phyloP scores from a whole-genome alignment of 306 rosid species.

The Canavalia gladiata region DNA sequence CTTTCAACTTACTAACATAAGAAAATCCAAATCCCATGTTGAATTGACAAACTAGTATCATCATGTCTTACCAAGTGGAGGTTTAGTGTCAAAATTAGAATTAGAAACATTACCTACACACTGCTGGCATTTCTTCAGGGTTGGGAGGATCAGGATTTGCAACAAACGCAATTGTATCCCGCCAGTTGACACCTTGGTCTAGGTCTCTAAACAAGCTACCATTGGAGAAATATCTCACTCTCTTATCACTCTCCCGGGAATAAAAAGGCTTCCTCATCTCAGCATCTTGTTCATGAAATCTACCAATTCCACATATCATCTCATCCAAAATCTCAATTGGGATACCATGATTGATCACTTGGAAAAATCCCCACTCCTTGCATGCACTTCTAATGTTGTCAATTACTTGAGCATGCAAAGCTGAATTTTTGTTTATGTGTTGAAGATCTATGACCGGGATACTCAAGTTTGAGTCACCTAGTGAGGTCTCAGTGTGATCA shows the following conservation, averaged over 20 bases:
- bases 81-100: not conserved
- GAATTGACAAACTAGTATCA: not conserved
- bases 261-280: constrained; percentile 47
- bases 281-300: constrained; percentile 57
- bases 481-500: not conserved
- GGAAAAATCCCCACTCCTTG: constrained; percentile 57
- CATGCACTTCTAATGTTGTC: constrained; percentile 36
- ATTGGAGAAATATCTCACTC: constrained; percentile 43
- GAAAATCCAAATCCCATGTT: not conserved
- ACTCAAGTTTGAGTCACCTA: not conserved
- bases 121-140: constrained; percentile 33
- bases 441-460: constrained; percentile 53
- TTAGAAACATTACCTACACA: constrained; percentile 38
- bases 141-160: constrained; percentile 37
- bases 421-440: not conserved
- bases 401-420: not conserved
- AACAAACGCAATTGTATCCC: constrained; percentile 34
- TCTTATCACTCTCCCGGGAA: constrained; percentile 23
- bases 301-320: constrained; percentile 45
- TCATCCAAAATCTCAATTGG: constrained; percentile 49
- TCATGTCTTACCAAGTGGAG: not conserved
- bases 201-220: not conserved
- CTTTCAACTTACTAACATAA: not conserved
- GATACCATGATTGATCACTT: constrained; percentile 59
- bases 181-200: constrained; percentile 34